Evolutionary conservation across 208 protist genomes (phyloP), one percentile per base, ranked within the genome.

Genomic region (Herpetomonas samuelpessoai): DNA sequence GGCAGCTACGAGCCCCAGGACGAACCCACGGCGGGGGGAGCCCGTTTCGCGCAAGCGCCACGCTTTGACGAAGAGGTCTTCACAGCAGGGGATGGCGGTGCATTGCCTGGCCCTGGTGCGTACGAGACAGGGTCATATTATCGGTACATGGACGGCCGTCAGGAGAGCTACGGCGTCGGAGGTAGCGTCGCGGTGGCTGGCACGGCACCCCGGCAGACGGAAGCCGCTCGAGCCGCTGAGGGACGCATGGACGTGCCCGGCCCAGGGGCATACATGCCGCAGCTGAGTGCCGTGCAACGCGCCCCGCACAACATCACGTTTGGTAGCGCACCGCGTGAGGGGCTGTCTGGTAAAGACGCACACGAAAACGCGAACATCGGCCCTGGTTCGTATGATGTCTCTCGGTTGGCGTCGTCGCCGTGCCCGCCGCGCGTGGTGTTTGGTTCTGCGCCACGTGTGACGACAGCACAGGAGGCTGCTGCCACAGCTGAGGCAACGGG

Each of bases 1-100:
- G 81, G 81, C 29, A 69, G 57, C 51, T 88, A 88, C 57, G 68
- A 82, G 28, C 60, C 68, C 31, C 31, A 72, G 24, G 27, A 12
- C n/a, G 19, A 41, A 22, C 41, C 26, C 10, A 26, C 22, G 6
- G 19, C 53, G 14, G n/a, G 39, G 16, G 58, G 25, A 1, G 46
- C 25, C 24, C 35, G 26, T 21, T 38, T 56, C 19, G 27, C 24
- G 22, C 28, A 56, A 27, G 25, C 51, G 26, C 51, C 51, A 2
- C 35, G 35, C 35, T 41, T 41, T 16, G 7, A 18, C 35, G 35
- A 7, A 7, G 35, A 7, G 10, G 35, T 16, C 10, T 7, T 7
- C 4, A 10, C 26, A 3, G 49, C 4, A 30, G 30, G 44, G 12
- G 51, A 9, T 24, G 29, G 22, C 18, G 3, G 28, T 19, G 35